phyloP scores from a whole-genome alignment of 257 asterid species.

The Scutellaria barbata region DNA sequence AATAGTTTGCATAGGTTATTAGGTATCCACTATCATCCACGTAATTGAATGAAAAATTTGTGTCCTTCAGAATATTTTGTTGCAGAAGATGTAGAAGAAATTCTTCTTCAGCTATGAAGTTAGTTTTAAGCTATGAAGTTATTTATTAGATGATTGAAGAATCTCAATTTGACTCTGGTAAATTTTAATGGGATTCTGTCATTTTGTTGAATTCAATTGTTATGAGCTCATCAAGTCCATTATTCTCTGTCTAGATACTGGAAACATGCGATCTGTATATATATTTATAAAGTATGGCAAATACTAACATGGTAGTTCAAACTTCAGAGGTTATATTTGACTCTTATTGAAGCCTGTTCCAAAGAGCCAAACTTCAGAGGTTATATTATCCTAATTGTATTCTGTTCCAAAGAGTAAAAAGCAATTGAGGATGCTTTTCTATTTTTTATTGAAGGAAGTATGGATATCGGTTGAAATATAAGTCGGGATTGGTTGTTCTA shows the following conservation, averaged over 20 bases:
- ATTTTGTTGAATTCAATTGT: neutral
- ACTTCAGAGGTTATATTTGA: neutral
- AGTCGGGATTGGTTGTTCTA: constrained; percentile 5
- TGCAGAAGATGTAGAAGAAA: neutral
- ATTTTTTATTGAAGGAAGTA: neutral
- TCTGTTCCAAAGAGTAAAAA: constrained; percentile 1
- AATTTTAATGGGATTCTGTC: neutral
- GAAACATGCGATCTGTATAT: neutral
- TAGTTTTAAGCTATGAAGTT: neutral
- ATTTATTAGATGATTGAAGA: neutral
- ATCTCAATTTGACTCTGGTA: neutral
- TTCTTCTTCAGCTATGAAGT: constrained; percentile 16
- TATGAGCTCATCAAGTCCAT: neutral
- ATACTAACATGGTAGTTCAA: neutral
- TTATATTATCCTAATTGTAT: neutral
- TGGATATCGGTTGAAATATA: neutral
- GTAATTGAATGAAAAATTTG: neutral
- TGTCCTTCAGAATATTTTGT: constrained; percentile 7
- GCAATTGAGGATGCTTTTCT: neutral
- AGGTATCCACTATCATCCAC: constrained; percentile 2
- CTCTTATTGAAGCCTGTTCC: neutral
- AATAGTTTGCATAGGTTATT: neutral
- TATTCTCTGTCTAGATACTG: neutral
- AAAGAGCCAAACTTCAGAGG: constrained; percentile 1
- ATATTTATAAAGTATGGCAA: neutral